phyloP scores from a whole-genome alignment of 2,329 filamentous ascomycete genomes.

The Cercospora beticola region DNA sequence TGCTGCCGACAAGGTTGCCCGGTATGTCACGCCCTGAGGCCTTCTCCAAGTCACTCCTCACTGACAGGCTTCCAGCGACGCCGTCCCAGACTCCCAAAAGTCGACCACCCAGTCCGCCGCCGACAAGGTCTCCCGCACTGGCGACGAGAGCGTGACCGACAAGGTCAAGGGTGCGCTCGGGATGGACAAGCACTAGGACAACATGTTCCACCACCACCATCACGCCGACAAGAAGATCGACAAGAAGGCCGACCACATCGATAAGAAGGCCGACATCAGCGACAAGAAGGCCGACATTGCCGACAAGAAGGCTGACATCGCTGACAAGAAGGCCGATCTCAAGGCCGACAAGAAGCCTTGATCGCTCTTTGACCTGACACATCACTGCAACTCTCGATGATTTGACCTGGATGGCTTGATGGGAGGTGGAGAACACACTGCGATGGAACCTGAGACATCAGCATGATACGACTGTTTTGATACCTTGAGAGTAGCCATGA shows the following conservation, averaged over 20 bases:
- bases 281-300: neutral
- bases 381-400: neutral
- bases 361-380: neutral
- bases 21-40: slow-evolving; percentile 12
- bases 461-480: neutral
- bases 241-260: neutral
- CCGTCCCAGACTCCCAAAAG: slow-evolving; percentile 57
- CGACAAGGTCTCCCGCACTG: slow-evolving; percentile 51
- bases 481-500: slow-evolving; percentile 1
- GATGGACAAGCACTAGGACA: slow-evolving; percentile 36
- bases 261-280: neutral
- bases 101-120: slow-evolving; percentile 52
- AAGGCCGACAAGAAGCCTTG: slow-evolving; percentile 2
- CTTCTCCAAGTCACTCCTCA: neutral
- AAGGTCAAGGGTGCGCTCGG: slow-evolving; percentile 51
- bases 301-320: neutral
- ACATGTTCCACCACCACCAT: slow-evolving; percentile 4
- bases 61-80: slow-evolving; percentile 44
- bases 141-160: slow-evolving; percentile 28
- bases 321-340: neutral
- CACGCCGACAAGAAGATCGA: neutral
- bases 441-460: neutral
- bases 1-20: slow-evolving; percentile 52
- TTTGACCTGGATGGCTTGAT: neutral
- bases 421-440: neutral